Conservation (phyloP, 2,329 filamentous ascomycete species). For the Rutstroemia sp. region DNA sequence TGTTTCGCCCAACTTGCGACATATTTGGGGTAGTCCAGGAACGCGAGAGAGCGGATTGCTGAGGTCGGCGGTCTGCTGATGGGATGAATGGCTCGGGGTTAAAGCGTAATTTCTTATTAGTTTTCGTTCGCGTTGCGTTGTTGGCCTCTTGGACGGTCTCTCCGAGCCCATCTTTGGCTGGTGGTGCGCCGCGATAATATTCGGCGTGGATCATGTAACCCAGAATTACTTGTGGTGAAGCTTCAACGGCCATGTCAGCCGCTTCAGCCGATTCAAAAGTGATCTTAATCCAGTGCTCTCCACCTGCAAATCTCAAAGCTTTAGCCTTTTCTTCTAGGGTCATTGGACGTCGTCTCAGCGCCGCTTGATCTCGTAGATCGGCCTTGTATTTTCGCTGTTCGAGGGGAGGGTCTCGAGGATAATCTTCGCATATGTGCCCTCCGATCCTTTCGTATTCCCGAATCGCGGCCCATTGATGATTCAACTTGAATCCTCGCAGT, state of each 20-base stretch:
- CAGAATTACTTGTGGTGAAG: slow-evolving; percentile 64
- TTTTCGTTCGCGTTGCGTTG: slow-evolving; percentile 5
- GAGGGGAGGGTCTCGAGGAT: slow-evolving; percentile 74
- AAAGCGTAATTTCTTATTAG: slow-evolving; percentile 11
- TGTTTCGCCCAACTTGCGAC: slow-evolving; percentile 23
- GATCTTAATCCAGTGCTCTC: slow-evolving; percentile 86
- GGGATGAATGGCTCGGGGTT: slow-evolving; percentile 11
- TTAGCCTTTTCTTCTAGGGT: slow-evolving; percentile 67
- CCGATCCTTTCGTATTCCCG: slow-evolving; percentile 83
- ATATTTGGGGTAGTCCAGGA: slow-evolving; percentile 24
- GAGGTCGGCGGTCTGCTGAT: slow-evolving; percentile 10
- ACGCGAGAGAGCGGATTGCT: slow-evolving; percentile 18
- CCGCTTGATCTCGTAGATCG: slow-evolving; percentile 64
- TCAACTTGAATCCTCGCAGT: slow-evolving; percentile 67
- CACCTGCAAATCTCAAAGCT: slow-evolving; percentile 74
- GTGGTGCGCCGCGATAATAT: slow-evolving; percentile 57
- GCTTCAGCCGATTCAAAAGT: slow-evolving; percentile 70
- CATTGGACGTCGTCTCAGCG: slow-evolving; percentile 57
- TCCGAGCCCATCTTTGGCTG: slow-evolving; percentile 49
- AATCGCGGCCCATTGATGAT: slow-evolving; percentile 78
- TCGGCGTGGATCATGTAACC: slow-evolving; percentile 67
- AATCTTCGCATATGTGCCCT: slow-evolving; percentile 86
- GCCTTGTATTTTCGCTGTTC: slow-evolving; percentile 64
- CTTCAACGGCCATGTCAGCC: slow-evolving; percentile 60
- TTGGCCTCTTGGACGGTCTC: slow-evolving; percentile 1